Evolutionary conservation across 495 filamentous ascomycete genomes (phyloP), one percentile per base, ranked within the genome.

Genomic region (Neurospora pannonica): DNA sequence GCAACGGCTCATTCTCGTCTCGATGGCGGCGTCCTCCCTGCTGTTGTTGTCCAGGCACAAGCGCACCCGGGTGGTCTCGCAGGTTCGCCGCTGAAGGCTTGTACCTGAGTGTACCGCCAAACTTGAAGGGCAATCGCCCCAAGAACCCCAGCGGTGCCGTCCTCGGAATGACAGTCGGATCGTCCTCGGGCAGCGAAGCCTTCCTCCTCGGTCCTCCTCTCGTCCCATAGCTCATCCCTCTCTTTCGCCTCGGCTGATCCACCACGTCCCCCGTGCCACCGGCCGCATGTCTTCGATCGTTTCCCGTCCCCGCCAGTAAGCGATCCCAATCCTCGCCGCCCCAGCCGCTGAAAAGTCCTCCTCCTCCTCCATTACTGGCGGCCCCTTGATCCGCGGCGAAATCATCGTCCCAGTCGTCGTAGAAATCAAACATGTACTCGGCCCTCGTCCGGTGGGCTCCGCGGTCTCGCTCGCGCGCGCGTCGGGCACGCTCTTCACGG

Each of bases 341-440:
- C 85, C 85, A 85, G 75, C 88, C 87, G 38, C 90, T 90, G 71
- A 95, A 79, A 46, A 95, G 78, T 9, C 89, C 88, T 70, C 92
- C 71, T 24, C 76, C 48, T 8, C 74, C 60, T 9, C 48, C 74
- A n/a, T 31, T 21, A 87, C 60, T 75, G 71, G n/a, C 70, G 70
- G n/a, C 72, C 75, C 70, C 76, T 34, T 83, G 81, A 38, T 81
- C 81, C n/a, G 78, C 86, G 43, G 88, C 88, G 34, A 92, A 90
- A 72, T 90, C 89, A 72, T 94, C 93, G 70, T 97, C 93, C 94
- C 95, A 97, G 79, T 97, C 95, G 80, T 99, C 96, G 84, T 99
- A 99, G 85, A 99, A 99, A 77, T 97, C 97, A 77, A 99, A 99
- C 75, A 89, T 92, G 48, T 91, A 89, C 79, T 97, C 94, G 36